phyloP scores from a whole-genome alignment of 2,329 filamentous ascomycete species.

The Curvularia verruculosa region DNA sequence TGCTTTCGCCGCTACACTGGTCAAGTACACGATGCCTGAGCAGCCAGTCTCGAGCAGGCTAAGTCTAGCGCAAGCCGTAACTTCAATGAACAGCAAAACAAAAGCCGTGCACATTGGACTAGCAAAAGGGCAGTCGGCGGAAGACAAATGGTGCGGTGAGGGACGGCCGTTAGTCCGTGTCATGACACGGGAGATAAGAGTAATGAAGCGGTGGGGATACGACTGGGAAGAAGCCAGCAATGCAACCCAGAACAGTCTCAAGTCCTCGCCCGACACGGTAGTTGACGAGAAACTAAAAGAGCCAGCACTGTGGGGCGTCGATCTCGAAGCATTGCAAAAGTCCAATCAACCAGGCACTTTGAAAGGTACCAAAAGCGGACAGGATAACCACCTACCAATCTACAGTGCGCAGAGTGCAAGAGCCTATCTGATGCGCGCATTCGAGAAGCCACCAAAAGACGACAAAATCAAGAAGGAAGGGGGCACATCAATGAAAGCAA shows the following conservation, averaged over 20 bases:
- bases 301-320: conserved; percentile 64
- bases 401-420: conserved; percentile 74
- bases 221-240: conserved; percentile 29
- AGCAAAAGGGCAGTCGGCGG: conserved; percentile 67
- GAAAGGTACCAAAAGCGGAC: conserved; percentile 18
- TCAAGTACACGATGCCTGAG: conserved; percentile 82
- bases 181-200: conserved; percentile 74
- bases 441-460: conserved; percentile 53
- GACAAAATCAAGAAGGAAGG: conserved; percentile 25
- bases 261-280: conserved; percentile 22
- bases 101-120: conserved; percentile 79
- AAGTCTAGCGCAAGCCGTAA: conserved; percentile 81
- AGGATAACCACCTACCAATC: conserved; percentile 69
- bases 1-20: conserved; percentile 74
- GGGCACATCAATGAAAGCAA: conserved; percentile 25
- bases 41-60: conserved; percentile 84
- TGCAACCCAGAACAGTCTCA: conserved; percentile 20
- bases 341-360: conserved; percentile 44
- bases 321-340: conserved; percentile 61
- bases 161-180: conserved; percentile 76
- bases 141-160: conserved; percentile 73
- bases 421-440: conserved; percentile 64
- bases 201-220: conserved; percentile 80
- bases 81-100: conserved; percentile 78
- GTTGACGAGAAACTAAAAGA: conserved; percentile 36